Evolutionary conservation across 108 stramenopile genomes (phyloP).

Genomic region (Parietichytrium sp.): DNA sequence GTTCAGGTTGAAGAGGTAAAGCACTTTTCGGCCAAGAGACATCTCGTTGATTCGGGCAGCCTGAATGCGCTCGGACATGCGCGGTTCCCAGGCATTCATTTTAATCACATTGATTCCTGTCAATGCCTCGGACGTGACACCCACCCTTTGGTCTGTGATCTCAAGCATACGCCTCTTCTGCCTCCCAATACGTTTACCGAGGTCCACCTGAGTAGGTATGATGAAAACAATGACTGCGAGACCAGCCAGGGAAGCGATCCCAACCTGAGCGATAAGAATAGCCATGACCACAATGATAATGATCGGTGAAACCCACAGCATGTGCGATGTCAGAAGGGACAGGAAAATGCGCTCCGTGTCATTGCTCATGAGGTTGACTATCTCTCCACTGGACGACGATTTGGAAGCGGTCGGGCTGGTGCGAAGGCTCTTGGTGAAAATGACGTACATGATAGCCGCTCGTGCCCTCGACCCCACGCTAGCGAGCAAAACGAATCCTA

Average conservation of each 20-base stretch:
- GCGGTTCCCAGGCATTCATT: constrained; percentile 83
- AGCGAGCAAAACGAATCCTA: too few species aligned
- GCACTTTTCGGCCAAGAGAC: too few species aligned
- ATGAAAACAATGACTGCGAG: constrained; percentile 76
- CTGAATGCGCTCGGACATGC: constrained; percentile 62
- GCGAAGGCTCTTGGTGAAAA: too few species aligned
- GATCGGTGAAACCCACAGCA: constrained; percentile 70
- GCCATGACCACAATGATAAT: constrained; percentile 74
- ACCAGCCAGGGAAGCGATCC: constrained; percentile 70
- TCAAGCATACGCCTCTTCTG: constrained; percentile 77
- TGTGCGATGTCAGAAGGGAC: constrained; percentile 79
- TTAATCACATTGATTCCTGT: constrained; percentile 83
- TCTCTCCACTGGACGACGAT: too few species aligned
- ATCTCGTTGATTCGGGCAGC: constrained; percentile 70
- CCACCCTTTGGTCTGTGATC: constrained; percentile 74
- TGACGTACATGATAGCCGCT: too few species aligned
- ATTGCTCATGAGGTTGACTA: constrained; percentile 80
- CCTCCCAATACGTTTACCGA: constrained; percentile 63
- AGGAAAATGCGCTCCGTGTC: constrained; percentile 83
- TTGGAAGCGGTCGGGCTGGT: too few species aligned
- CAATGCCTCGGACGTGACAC: constrained; percentile 78
- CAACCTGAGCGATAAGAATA: constrained; percentile 76
- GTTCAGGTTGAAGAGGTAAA: too few species aligned
- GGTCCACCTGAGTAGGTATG: constrained; percentile 72
- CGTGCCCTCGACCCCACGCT: too few species aligned